Evolutionary conservation across 2,329 filamentous ascomycete genomes (phyloP).

Genomic region (Clarireedia sp.): DNA sequence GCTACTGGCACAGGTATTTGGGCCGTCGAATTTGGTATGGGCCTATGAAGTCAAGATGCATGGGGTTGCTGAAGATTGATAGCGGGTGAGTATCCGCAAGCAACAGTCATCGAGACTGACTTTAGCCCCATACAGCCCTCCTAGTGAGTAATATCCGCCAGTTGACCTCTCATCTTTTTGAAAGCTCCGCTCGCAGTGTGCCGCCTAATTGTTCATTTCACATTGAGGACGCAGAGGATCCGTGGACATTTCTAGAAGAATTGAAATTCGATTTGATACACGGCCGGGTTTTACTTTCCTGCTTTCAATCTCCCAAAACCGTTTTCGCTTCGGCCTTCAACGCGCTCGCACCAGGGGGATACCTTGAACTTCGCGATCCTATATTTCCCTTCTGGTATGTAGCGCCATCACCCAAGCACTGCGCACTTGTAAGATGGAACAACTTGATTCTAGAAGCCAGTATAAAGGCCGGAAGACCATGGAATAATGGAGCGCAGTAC

Average conservation of each 20-base stretch:
- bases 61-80: constrained; percentile 12
- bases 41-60: too few relatives aligned
- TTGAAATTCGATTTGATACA: constrained; percentile 3
- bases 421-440: constrained; percentile 1
- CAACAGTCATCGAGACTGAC: constrained; percentile 21
- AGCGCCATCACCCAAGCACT: neutral
- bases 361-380: constrained; percentile 4
- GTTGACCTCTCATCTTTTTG: too few relatives aligned
- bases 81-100: constrained; percentile 22
- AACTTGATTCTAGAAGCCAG: constrained; percentile 10
- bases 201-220: constrained; percentile 26
- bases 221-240: constrained; percentile 29
- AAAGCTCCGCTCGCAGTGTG: constrained; percentile 9
- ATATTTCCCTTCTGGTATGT: constrained; percentile 5
- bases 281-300: neutral
- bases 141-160: constrained; percentile 7
- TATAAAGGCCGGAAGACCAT: constrained; percentile 17
- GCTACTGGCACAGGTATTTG: constrained; percentile 6
- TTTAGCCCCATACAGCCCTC: constrained; percentile 24
- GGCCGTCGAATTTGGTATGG: constrained; percentile 10
- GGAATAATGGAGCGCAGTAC: constrained; percentile 18
- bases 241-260: constrained; percentile 19
- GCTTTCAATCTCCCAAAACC: neutral
- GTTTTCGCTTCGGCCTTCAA: neutral
- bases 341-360: constrained; percentile 2